These are phyloP conservation scores for Parietaria judaica DNA, from an alignment of 306 rosid species.

Conservation along the genomic window DNA sequence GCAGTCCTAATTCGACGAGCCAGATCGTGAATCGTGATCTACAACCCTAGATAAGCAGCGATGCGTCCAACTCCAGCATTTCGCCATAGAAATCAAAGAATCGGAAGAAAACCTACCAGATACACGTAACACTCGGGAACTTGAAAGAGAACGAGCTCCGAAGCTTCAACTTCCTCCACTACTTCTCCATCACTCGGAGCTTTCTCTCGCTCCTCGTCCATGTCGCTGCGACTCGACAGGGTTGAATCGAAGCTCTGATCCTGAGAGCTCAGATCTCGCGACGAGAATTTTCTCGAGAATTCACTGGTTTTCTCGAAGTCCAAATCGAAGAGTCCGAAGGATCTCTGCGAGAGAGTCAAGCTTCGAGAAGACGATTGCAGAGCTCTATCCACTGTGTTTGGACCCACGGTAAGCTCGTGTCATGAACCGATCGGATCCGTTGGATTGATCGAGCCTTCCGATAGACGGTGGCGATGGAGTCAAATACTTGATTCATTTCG, in stretches of 20 bases:
- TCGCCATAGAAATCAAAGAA: slow-evolving; percentile 7
- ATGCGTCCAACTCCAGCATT: too few relatives aligned
- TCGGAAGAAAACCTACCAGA: slow-evolving; percentile 37
- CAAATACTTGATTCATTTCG: not conserved
- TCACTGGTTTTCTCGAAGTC: slow-evolving; percentile 7
- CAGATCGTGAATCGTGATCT: slow-evolving; percentile 2
- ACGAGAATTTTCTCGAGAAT: slow-evolving; percentile 23
- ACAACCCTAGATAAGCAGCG: not conserved
- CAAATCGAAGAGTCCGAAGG: not conserved
- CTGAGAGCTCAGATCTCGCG: slow-evolving; percentile 5
- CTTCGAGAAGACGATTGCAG: not conserved
- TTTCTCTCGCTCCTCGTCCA: slow-evolving; percentile 53
- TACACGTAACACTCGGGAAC: slow-evolving; percentile 91
- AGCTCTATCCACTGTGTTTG: not conserved
- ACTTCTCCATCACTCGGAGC: slow-evolving; percentile 31
- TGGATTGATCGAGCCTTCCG: not conserved
- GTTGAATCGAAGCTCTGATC: slow-evolving; percentile 18
- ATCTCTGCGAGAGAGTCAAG: not conserved
- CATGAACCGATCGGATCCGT: slow-evolving; percentile 7
- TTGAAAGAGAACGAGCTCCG: slow-evolving; percentile 87
- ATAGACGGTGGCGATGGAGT: slow-evolving; percentile 15
- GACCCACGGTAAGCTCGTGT: too few relatives aligned
- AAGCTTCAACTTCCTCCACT: slow-evolving; percentile 49
- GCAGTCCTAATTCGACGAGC: not conserved
- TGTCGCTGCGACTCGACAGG: slow-evolving; percentile 25